Evolutionary conservation across 441 rosid genomes (phyloP).

Genomic region (Euphorbia celastroides): DNA sequence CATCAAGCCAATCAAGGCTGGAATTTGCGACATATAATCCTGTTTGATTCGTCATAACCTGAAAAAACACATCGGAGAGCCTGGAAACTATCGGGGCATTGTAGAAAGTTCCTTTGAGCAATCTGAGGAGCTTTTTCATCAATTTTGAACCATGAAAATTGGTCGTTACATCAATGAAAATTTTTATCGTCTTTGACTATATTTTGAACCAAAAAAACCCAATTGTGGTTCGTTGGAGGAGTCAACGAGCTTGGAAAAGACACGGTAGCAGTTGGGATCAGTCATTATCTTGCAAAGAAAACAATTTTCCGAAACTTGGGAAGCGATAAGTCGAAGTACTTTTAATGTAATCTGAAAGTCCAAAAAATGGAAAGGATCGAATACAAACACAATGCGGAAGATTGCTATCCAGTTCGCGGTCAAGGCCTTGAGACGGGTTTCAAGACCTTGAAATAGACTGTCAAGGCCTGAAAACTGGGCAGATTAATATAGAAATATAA

Average conservation of each 20-base stretch:
- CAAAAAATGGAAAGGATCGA: too few species aligned
- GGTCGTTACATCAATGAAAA: background rate
- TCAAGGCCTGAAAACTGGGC: too few species aligned
- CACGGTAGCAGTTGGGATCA: conserved; percentile 17
- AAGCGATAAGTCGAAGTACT: conserved; percentile 13
- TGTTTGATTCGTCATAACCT: conserved; percentile 13
- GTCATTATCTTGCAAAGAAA: conserved; percentile 19
- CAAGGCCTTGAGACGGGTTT: too few species aligned
- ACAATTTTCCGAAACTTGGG: background rate
- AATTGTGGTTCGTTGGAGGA: conserved; percentile 12
- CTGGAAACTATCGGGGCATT: background rate
- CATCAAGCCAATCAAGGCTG: conserved; percentile 8
- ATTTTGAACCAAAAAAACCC: conserved; percentile 4
- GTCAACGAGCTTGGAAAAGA: conserved; percentile 23
- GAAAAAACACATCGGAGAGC: conserved; percentile 10
- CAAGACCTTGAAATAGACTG: too few species aligned
- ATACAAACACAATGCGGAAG: too few species aligned
- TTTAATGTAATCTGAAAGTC: background rate
- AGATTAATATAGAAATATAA: too few species aligned
- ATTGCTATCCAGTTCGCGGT: too few species aligned
- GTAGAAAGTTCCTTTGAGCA: conserved; percentile 17
- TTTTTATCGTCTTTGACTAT: background rate
- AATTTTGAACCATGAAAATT: conserved; percentile 14
- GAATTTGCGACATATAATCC: conserved; percentile 16
- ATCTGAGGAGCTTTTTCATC: conserved; percentile 23